These are phyloP conservation scores for Didymellaceae sp. DNA, from an alignment of 2,329 filamentous ascomycete genomes.

Conservation along the genomic window DNA sequence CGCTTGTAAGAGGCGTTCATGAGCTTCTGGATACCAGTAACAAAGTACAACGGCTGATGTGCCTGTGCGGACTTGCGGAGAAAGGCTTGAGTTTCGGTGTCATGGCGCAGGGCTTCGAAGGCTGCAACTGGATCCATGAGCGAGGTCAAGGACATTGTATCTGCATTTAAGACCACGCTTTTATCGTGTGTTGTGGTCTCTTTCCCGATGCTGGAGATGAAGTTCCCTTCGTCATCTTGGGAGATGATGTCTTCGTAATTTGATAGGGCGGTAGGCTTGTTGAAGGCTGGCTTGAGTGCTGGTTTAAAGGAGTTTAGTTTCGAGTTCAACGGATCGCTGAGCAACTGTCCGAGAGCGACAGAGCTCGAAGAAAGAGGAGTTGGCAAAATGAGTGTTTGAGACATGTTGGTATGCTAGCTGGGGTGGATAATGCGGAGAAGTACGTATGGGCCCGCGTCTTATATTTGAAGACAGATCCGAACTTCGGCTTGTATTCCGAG, in stretches of 20 bases:
- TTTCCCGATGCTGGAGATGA: constrained; percentile 19
- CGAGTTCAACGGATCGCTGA: constrained; percentile 31
- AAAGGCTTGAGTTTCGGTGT: constrained; percentile 26
- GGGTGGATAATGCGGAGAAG: constrained; percentile 3
- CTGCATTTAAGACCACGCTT: constrained; percentile 26
- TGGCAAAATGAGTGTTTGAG: constrained; percentile 31
- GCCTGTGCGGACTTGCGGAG: constrained; percentile 46
- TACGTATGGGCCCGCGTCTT: neutral
- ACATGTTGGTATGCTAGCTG: constrained; percentile 23
- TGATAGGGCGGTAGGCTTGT: constrained; percentile 14
- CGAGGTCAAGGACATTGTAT: constrained; percentile 23
- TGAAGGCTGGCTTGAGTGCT: constrained; percentile 13
- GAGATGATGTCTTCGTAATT: constrained; percentile 25
- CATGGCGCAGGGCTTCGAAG: constrained; percentile 34
- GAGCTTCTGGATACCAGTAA: constrained; percentile 57
- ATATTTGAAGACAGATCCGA: constrained; percentile 1
- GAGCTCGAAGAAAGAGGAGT: constrained; percentile 29
- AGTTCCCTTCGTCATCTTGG: constrained; percentile 31
- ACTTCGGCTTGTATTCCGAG: constrained; percentile 6
- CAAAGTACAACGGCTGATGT: constrained; percentile 53
- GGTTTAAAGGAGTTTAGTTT: constrained; percentile 24
- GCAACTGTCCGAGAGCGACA: constrained; percentile 37
- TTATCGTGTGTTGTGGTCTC: constrained; percentile 8
- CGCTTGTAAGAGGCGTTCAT: constrained; percentile 30
- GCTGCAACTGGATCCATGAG: constrained; percentile 25